Evolutionary conservation across 768 basidiomycete genomes (phyloP).

Genomic region (Coprinopsis strossmayeri): DNA sequence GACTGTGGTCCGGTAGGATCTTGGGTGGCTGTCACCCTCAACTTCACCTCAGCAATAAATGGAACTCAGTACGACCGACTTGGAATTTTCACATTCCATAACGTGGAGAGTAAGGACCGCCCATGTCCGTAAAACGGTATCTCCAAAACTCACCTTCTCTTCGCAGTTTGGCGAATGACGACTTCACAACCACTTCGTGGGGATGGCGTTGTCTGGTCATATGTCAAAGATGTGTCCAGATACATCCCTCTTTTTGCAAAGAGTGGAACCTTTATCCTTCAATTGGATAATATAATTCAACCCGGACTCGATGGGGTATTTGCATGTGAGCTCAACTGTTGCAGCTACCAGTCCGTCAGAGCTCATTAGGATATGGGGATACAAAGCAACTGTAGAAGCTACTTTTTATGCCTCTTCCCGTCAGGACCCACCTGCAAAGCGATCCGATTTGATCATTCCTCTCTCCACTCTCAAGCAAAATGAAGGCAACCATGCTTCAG

Average conservation of each 20-base stretch:
- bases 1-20: conserved; percentile 65
- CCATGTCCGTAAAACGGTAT: not conserved
- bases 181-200: conserved; percentile 67
- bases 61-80: conserved; percentile 74
- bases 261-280: conserved; percentile 62
- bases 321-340: conserved; percentile 38
- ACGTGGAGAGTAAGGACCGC: conserved; percentile 54
- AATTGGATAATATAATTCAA: conserved; percentile 65
- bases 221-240: conserved; percentile 67
- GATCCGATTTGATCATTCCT: conserved; percentile 62
- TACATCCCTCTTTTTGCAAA: conserved; percentile 66
- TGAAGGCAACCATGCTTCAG: conserved; percentile 67
- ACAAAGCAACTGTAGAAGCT: conserved; percentile 55
- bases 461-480: conserved; percentile 57
- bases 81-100: conserved; percentile 67
- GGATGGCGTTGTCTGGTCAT: conserved; percentile 75
- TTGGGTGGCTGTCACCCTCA: conserved; percentile 71
- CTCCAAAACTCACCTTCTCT: not conserved
- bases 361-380: too few relatives aligned
- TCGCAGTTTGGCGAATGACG: conserved; percentile 69
- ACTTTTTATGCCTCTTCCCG: conserved; percentile 64
- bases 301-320: conserved; percentile 58
- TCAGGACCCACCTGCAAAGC: conserved; percentile 48
- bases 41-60: conserved; percentile 73
- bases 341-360: too few relatives aligned